phyloP scores from a whole-genome alignment of 228 moss, liverwort and hornwort genomes.

The Sphagnum fallax region DNA sequence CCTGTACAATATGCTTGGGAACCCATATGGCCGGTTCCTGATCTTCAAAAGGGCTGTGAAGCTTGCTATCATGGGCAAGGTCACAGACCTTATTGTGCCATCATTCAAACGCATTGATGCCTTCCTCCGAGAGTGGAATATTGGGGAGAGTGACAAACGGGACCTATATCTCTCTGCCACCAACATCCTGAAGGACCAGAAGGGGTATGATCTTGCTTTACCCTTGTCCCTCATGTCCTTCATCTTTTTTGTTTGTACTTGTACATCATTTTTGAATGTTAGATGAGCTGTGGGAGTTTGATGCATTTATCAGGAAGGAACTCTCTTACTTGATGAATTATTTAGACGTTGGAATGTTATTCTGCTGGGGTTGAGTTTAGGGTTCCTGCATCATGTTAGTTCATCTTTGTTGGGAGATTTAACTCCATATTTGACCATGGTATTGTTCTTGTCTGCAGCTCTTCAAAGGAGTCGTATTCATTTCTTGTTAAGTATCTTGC shows the following conservation, averaged over 20 bases:
- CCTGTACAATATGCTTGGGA: constrained; percentile 87
- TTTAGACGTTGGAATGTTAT: too few species aligned
- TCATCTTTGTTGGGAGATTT: too few species aligned
- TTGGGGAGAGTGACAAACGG: constrained; percentile 82
- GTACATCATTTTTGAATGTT: too few species aligned
- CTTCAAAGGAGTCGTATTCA: constrained; percentile 80
- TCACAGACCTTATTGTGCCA: constrained; percentile 84
- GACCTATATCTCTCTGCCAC: constrained; percentile 82
- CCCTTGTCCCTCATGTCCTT: background rate
- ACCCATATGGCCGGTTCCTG: constrained; percentile 85
- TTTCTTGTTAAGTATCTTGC: constrained; percentile 88
- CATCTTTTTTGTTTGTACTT: too few species aligned
- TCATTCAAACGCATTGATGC: constrained; percentile 92
- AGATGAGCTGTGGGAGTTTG: too few species aligned
- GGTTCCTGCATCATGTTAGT: too few species aligned
- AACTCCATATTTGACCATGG: too few species aligned
- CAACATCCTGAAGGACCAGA: constrained; percentile 84
- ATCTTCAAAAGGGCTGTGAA: constrained; percentile 87
- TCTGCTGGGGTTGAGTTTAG: too few species aligned
- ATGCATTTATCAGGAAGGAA: too few species aligned
- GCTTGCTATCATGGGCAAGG: constrained; percentile 77
- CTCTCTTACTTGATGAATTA: too few species aligned
- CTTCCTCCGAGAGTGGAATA: constrained; percentile 89
- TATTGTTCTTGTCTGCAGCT: constrained; percentile 21
- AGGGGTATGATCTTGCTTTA: constrained; percentile 46